Conservation (phyloP, 148 eudicot genomes). For the Bassia scoparia region DNA sequence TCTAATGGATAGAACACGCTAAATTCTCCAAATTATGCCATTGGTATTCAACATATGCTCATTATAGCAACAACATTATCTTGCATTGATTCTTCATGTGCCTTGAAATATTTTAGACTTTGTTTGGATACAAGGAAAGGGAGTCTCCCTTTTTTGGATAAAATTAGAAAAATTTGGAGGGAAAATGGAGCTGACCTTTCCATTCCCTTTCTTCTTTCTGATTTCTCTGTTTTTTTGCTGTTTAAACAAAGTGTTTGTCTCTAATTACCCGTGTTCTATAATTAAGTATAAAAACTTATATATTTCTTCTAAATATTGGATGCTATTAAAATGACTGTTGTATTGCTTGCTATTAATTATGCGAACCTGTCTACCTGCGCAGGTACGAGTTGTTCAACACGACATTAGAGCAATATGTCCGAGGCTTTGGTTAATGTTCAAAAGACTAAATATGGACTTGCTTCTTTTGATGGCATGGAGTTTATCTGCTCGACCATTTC, state of each 20-base stretch:
- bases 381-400: slow-evolving; percentile 80
- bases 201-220: too few relatives aligned
- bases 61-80: too few relatives aligned
- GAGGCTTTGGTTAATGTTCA: slow-evolving; percentile 65
- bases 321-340: not conserved
- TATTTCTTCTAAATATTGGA: not conserved
- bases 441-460: not conserved
- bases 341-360: not conserved
- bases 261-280: not conserved
- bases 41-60: too few relatives aligned
- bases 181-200: too few relatives aligned
- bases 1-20: not conserved
- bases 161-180: too few relatives aligned
- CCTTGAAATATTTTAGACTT: too few relatives aligned
- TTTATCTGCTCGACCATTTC: not conserved
- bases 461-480: not conserved
- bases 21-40: not conserved
- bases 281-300: not conserved
- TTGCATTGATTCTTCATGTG: too few relatives aligned
- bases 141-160: too few relatives aligned
- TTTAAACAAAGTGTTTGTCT: too few relatives aligned
- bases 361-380: slow-evolving; percentile 23
- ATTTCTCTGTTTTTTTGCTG: too few relatives aligned
- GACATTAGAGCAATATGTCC: slow-evolving; percentile 86
- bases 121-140: too few relatives aligned